These are phyloP conservation scores for Amylostereum chailletii DNA, from an alignment of 1,284 basidiomycete species.

Conservation along the genomic window DNA sequence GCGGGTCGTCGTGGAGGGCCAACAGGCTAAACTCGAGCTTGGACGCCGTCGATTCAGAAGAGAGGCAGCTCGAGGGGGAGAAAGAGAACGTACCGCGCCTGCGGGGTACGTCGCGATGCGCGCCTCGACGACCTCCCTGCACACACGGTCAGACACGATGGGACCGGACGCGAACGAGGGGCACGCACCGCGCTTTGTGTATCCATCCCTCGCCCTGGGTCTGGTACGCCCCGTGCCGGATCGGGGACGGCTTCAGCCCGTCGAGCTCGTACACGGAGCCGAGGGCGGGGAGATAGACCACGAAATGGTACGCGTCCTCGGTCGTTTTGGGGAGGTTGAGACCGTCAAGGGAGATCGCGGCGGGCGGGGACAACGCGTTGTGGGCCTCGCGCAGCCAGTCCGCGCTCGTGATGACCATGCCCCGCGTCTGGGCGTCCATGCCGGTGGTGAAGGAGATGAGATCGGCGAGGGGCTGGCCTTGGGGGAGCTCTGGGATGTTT, in stretches of 20 bases:
- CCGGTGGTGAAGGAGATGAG: slow-evolving; percentile 72
- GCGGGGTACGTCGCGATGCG: slow-evolving; percentile 84
- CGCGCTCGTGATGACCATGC: slow-evolving; percentile 79
- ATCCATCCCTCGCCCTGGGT: slow-evolving; percentile 75
- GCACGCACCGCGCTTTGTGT: slow-evolving; percentile 58
- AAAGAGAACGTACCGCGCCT: slow-evolving; percentile 55
- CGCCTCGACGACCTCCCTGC: slow-evolving; percentile 72
- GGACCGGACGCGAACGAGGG: not conserved
- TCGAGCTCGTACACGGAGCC: slow-evolving; percentile 87
- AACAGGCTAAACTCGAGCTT: slow-evolving; percentile 89
- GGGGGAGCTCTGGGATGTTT: slow-evolving; percentile 68
- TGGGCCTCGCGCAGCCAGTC: slow-evolving; percentile 81
- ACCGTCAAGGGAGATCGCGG: slow-evolving; percentile 73
- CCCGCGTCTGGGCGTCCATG: slow-evolving; percentile 82
- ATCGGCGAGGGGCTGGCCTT: slow-evolving; percentile 66
- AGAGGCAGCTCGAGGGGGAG: not conserved
- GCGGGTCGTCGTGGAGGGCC: slow-evolving; percentile 72
- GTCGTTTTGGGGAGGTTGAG: slow-evolving; percentile 58
- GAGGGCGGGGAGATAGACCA: slow-evolving; percentile 80
- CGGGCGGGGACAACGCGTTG: slow-evolving; percentile 85
- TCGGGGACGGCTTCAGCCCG: slow-evolving; percentile 70
- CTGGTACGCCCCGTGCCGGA: slow-evolving; percentile 69
- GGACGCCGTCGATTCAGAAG: slow-evolving; percentile 4
- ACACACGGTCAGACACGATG: slow-evolving; percentile 1
- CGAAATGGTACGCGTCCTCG: slow-evolving; percentile 91